phyloP scores from a whole-genome alignment of 1,139 yeast species.

The Nakaseomyces delphensis region DNA sequence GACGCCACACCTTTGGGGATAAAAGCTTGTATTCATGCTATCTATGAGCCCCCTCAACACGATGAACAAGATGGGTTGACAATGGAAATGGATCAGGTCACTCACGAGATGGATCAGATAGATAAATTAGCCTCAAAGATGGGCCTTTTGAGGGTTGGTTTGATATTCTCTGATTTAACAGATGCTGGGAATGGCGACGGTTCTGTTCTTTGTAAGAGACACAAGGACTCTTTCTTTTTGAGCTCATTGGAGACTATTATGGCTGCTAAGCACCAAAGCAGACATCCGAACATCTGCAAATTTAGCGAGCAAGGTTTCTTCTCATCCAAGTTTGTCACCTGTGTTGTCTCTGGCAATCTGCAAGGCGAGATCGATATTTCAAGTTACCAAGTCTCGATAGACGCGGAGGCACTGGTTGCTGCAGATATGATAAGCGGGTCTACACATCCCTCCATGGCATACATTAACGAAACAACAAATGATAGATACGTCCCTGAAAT shows the following conservation, averaged over 20 bases:
- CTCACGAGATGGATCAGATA: slow-evolving; percentile 53
- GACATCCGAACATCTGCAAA: slow-evolving; percentile 55
- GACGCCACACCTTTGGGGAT: slow-evolving; percentile 77
- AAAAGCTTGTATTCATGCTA: slow-evolving; percentile 87
- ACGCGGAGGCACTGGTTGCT: slow-evolving; percentile 78
- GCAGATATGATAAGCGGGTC: slow-evolving; percentile 85
- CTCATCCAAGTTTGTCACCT: slow-evolving; percentile 87
- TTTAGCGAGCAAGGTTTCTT: slow-evolving; percentile 60
- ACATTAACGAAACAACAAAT: slow-evolving; percentile 61
- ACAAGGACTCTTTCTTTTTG: slow-evolving; percentile 81
- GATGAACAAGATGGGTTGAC: slow-evolving; percentile 83
- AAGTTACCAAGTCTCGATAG: slow-evolving; percentile 80
- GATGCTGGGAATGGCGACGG: slow-evolving; percentile 87
- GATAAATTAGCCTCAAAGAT: slow-evolving; percentile 49
- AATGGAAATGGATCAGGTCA: slow-evolving; percentile 37
- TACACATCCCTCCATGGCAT: slow-evolving; percentile 83
- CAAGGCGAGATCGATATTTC: slow-evolving; percentile 85
- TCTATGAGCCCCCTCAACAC: slow-evolving; percentile 85
- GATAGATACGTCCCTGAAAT: slow-evolving; percentile 90
- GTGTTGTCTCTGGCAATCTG: slow-evolving; percentile 81
- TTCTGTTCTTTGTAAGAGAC: slow-evolving; percentile 84
- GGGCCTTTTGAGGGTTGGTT: slow-evolving; percentile 69
- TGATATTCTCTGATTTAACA: slow-evolving; percentile 80
- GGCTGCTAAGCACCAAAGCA: slow-evolving; percentile 71
- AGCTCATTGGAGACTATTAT: slow-evolving; percentile 79